Percentiles rank a stretch among this genome's conserved stretches.
phyloP scores from a whole-genome alignment of 768 basidiomycete genomes.

The Scleroderma citrinum region DNA sequence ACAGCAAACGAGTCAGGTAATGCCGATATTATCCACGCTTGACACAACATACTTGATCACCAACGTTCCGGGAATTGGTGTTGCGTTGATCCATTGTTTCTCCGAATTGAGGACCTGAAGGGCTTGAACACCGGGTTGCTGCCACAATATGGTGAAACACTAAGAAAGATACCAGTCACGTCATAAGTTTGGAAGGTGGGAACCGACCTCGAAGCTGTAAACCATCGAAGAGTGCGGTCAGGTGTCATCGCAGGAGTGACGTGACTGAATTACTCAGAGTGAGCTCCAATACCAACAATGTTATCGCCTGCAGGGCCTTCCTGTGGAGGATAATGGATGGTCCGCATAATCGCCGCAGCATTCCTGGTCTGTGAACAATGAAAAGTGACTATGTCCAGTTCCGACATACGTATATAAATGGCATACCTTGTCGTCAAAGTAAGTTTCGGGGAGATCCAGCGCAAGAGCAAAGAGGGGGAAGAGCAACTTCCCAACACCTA shows the following conservation, averaged over 20 bases:
- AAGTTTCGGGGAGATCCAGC: constrained; percentile 51
- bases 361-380: too few relatives aligned
- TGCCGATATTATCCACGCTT: background rate
- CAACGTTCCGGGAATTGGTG: constrained; percentile 70
- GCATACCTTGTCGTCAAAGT: constrained; percentile 60
- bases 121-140: constrained; percentile 65
- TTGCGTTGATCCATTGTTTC: constrained; percentile 78
- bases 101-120: constrained; percentile 78
- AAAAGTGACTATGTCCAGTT: too few relatives aligned
- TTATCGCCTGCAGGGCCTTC: constrained; percentile 40
- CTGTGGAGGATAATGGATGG: constrained; percentile 74
- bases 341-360: constrained; percentile 51
- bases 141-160: constrained; percentile 87
- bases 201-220: background rate
- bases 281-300: constrained; percentile 56
- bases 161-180: constrained; percentile 19
- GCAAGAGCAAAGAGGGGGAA: constrained; percentile 71
- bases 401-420: background rate
- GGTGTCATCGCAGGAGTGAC: background rate
- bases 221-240: background rate
- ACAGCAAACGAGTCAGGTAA: constrained; percentile 27
- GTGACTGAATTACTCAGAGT: background rate
- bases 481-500: constrained; percentile 47
- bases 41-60: constrained; percentile 67
- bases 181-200: too few relatives aligned